A percentile compares a stretch with the other conserved stretches of the same genome.
Conservation (phyloP, 305 asterid species). For the Fraxinus sp. region DNA sequence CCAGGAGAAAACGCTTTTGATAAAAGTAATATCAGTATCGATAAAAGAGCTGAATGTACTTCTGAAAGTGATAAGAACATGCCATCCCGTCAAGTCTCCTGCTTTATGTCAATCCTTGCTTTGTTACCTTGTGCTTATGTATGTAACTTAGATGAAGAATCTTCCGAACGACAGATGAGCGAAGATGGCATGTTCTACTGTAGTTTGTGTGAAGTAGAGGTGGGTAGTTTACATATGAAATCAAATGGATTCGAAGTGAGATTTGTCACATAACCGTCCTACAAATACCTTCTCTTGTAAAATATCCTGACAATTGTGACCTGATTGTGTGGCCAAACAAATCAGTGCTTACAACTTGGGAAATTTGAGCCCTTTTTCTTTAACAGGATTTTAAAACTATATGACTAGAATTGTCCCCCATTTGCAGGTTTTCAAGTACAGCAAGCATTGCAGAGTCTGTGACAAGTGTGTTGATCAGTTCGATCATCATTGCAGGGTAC, state of each 20-base stretch:
- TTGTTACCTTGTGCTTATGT: constrained; percentile 66
- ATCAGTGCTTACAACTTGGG: background rate
- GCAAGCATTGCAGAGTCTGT: constrained; percentile 99
- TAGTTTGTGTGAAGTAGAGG: constrained; percentile 98
- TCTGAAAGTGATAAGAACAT: constrained; percentile 36
- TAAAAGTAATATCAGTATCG: constrained; percentile 36
- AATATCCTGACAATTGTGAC: background rate
- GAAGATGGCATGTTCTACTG: constrained; percentile 99
- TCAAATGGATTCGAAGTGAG: background rate
- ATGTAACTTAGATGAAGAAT: constrained; percentile 52
- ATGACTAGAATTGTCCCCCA: background rate
- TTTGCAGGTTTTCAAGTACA: constrained; percentile 86
- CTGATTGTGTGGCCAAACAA: background rate
- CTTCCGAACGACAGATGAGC: constrained; percentile 63
- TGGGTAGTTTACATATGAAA: constrained; percentile 29
- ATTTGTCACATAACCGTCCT: background rate
- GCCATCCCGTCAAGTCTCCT: constrained; percentile 27
- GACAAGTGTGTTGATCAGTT: constrained; percentile 95
- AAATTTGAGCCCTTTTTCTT: background rate
- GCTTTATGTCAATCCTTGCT: constrained; percentile 43
- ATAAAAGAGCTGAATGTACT: constrained; percentile 38
- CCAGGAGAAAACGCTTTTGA: constrained; percentile 40
- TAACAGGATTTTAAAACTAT: background rate
- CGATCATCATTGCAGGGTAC: constrained; percentile 99
- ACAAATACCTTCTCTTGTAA: background rate